phyloP scores from a whole-genome alignment of 2,329 filamentous ascomycete species.

The Aspergillus sergii region DNA sequence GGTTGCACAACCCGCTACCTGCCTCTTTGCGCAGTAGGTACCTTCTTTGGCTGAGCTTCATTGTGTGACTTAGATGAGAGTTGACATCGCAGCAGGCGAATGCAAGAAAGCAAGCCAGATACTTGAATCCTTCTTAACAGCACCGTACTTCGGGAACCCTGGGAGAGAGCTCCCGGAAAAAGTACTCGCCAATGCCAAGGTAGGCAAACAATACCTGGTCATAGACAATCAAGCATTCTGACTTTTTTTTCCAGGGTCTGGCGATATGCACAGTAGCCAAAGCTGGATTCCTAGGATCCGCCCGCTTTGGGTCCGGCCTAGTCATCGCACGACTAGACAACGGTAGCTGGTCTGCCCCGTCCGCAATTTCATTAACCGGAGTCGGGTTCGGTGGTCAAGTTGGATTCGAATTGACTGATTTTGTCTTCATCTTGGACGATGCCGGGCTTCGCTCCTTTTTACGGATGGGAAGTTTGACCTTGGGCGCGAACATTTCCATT shows the following conservation, averaged over 20 bases:
- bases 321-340: slow-evolving; percentile 49
- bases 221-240: neutral
- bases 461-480: slow-evolving; percentile 81
- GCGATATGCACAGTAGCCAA: slow-evolving; percentile 50
- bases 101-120: slow-evolving; percentile 96
- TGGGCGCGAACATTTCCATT: slow-evolving; percentile 92
- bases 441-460: slow-evolving; percentile 86
- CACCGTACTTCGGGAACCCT: slow-evolving; percentile 83
- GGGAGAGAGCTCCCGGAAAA: slow-evolving; percentile 92
- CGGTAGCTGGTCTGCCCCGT: slow-evolving; percentile 51
- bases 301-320: slow-evolving; percentile 50
- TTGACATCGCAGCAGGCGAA: slow-evolving; percentile 65
- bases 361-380: slow-evolving; percentile 47
- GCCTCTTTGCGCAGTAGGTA: slow-evolving; percentile 48
- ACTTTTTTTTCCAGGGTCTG: slow-evolving; percentile 39
- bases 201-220: slow-evolving; percentile 36
- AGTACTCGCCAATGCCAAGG: slow-evolving; percentile 86
- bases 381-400: slow-evolving; percentile 50
- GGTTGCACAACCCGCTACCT: slow-evolving; percentile 47
- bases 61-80: slow-evolving; percentile 22
- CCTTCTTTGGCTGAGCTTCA: neutral
- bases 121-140: slow-evolving; percentile 88
- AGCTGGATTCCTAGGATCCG: slow-evolving; percentile 49
- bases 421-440: slow-evolving; percentile 97
- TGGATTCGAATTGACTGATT: slow-evolving; percentile 57